Base-by-base conservation (phyloP, 805 yeast species). In the Metschnikowia cerradonensis region DNA sequence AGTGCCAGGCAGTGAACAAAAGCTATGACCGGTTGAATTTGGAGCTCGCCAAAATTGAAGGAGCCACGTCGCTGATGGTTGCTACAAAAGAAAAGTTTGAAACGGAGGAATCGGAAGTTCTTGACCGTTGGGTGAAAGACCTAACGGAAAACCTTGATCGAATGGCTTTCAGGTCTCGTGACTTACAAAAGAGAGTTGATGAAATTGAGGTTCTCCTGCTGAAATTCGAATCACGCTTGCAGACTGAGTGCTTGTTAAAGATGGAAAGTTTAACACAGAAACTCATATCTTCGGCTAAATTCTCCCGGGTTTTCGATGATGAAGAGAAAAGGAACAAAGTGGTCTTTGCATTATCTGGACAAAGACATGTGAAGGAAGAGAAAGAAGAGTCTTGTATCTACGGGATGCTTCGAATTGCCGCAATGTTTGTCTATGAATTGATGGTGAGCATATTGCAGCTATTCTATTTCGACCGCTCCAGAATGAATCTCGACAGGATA, bases 401-500 rank as follows among this genome's bases (percentile, higher is more conserved):
- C 17, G 34, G 33, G 17, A 8, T 34, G 5, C 22, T 44, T 31
- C 47, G 41, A 19, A 11, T 44, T 26, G 40, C 33, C 57, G 35
- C 65, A n/a, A 59, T 65, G 10, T 68, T 64, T 50, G n/a, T 68
- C 4, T 72, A 68, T 54, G 75, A 72, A 32, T 56, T 67, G 54
- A 50, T 72, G 31, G 52, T 56, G 34, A 61, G 60, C n/a, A 48
- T 71, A n/a, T 66, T 68, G 52, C 69, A 61, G 37, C 40, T 71
- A 11, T 67, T 72, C 56, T 65, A 67, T 43, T 70, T 73, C 53
- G 75, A 73, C 54, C 59, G 76, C 43, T 60, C 71, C 32, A 69
- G 66, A 37, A 73, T 73, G 77, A 73, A 73, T 56, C 60, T 72
- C 47, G 76, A 72, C 49, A 52, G 78, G 47, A 73, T 73, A 46